Evolutionary conservation across 495 filamentous ascomycete genomes (phyloP).

Genomic region (Aspergillus wentii): DNA sequence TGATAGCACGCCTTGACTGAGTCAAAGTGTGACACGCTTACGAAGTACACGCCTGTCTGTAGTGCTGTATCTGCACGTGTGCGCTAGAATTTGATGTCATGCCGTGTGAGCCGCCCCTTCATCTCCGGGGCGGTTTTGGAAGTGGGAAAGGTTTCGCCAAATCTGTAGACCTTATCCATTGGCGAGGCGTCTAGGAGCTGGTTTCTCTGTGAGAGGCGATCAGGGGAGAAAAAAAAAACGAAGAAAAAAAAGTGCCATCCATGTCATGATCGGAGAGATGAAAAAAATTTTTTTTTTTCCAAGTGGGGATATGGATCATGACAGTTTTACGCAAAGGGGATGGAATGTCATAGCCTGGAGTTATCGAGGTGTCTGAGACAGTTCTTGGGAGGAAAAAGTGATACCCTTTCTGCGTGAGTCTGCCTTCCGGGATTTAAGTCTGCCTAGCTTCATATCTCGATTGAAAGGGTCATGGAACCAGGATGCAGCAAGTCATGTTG

Average conservation of each 20-base stretch:
- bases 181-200: conserved; percentile 20
- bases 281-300: conserved; percentile 27
- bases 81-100: conserved; percentile 27
- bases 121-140: conserved; percentile 32
- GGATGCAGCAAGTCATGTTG: conserved; percentile 22
- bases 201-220: conserved; percentile 20
- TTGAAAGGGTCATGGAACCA: conserved; percentile 24
- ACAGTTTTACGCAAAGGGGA: conserved; percentile 27
- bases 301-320: conserved; percentile 23
- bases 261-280: conserved; percentile 25
- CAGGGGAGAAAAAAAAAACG: neutral
- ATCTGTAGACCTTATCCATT: conserved; percentile 17
- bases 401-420: conserved; percentile 48
- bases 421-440: conserved; percentile 37
- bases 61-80: conserved; percentile 24
- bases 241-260: conserved; percentile 14
- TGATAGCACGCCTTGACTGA: conserved; percentile 98
- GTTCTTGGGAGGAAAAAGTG: conserved; percentile 46
- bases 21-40: conserved; percentile 28
- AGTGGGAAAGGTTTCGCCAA: conserved; percentile 15
- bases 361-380: conserved; percentile 44
- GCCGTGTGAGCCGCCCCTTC: conserved; percentile 27
- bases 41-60: conserved; percentile 35
- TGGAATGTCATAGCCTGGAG: conserved; percentile 38
- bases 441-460: conserved; percentile 36